These are phyloP conservation scores for Globisporangium nodosum DNA, from an alignment of 352 stramenopile species.

Conservation along the genomic window DNA sequence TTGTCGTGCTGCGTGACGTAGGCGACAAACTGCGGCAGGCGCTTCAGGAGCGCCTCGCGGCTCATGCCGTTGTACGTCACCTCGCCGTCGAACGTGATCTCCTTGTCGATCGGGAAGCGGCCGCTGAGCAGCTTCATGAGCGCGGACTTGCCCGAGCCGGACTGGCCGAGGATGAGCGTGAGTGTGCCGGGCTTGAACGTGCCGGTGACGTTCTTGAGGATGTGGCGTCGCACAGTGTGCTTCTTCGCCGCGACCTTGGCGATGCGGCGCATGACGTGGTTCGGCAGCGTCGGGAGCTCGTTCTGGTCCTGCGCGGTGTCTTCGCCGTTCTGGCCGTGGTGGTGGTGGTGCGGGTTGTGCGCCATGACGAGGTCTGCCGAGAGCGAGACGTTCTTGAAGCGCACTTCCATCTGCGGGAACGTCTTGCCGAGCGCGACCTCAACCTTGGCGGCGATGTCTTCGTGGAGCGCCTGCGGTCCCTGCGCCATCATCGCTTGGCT, in stretches of 20 bases:
- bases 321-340: constrained; percentile 1
- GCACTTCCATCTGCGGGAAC: constrained; percentile 46
- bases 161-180: constrained; percentile 54
- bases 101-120: constrained; percentile 41
- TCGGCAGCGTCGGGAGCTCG: constrained; percentile 33
- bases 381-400: constrained; percentile 39
- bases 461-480: constrained; percentile 29
- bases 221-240: constrained; percentile 11
- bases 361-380: constrained; percentile 27
- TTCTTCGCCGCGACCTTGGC: constrained; percentile 14
- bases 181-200: constrained; percentile 42
- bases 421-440: constrained; percentile 26
- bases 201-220: constrained; percentile 13
- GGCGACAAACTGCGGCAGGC: constrained; percentile 37
- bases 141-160: constrained; percentile 44
- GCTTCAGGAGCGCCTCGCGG: constrained; percentile 23
- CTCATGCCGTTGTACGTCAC: constrained; percentile 49
- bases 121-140: constrained; percentile 54
- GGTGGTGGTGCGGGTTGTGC: constrained; percentile 6
- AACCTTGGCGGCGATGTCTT: constrained; percentile 25
- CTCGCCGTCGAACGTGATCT: constrained; percentile 30
- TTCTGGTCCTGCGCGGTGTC: constrained; percentile 7
- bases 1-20: constrained; percentile 48
- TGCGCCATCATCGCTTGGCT: constrained; percentile 23
- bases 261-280: constrained; percentile 26